phyloP scores from a whole-genome alignment of 257 asterid genomes.

The Primulina eburnea region DNA sequence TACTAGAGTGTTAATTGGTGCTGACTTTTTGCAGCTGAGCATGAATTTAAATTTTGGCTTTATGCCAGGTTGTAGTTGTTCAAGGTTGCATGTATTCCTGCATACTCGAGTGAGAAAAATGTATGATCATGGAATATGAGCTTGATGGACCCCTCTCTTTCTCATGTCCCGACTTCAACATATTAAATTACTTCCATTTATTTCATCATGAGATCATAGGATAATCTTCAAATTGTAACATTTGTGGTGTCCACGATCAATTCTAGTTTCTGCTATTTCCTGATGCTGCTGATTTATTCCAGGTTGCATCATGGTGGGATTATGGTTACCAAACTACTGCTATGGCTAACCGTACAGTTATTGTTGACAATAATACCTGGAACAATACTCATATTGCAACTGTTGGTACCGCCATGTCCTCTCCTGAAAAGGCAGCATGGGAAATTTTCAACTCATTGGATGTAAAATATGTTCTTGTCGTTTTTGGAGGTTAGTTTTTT shows the following conservation, averaged over 20 bases:
- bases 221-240: neutral
- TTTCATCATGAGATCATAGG: neutral
- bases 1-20: neutral
- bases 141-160: neutral
- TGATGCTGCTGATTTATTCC: constrained; percentile 31
- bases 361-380: constrained; percentile 98
- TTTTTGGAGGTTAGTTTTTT: constrained; percentile 85
- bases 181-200: neutral
- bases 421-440: constrained; percentile 99
- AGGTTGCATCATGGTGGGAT: constrained; percentile 99
- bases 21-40: constrained; percentile 6
- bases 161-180: neutral
- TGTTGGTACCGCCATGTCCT: constrained; percentile 99
- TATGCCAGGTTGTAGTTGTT: constrained; percentile 1
- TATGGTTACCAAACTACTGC: constrained; percentile 99
- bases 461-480: constrained; percentile 96
- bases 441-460: constrained; percentile 92
- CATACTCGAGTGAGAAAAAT: constrained; percentile 6
- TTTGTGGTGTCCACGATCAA: neutral
- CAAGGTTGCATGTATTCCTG: neutral
- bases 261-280: constrained; percentile 16
- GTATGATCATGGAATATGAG: neutral
- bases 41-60: constrained; percentile 8
- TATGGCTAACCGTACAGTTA: constrained; percentile 99
- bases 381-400: constrained; percentile 98